Evolutionary conservation across 257 asterid species (phyloP).

Genomic region (Lithospermum erythrorhizon): DNA sequence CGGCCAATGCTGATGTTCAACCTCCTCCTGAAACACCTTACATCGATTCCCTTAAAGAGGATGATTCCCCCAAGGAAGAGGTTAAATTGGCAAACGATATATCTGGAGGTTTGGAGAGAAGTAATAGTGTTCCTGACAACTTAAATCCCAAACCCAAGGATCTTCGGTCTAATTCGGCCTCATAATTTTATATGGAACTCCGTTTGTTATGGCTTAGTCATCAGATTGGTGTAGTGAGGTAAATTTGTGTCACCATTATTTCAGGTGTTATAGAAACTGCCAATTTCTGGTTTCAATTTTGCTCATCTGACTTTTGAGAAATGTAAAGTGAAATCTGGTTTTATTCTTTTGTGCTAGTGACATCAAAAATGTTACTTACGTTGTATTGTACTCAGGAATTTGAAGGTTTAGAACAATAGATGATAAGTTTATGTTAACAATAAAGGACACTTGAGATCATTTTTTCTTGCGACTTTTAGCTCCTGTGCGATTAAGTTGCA

Average conservation of each 20-base stretch:
- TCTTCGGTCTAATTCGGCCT: conserved; percentile 28
- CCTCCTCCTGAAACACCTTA: conserved; percentile 13
- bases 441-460: background rate
- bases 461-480: background rate
- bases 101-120: conserved; percentile 22
- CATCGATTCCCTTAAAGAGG: background rate
- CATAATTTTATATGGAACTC: conserved; percentile 24
- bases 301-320: conserved; percentile 25
- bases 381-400: conserved; percentile 11
- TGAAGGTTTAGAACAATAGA: conserved; percentile 15
- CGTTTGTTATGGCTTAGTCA: conserved; percentile 22
- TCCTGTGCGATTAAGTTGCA: background rate
- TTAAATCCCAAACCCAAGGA: conserved; percentile 25
- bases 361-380: conserved; percentile 29
- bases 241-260: conserved; percentile 28
- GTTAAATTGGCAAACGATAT: conserved; percentile 18
- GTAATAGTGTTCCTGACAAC: conserved; percentile 20
- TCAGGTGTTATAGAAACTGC: conserved; percentile 34
- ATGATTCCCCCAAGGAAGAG: conserved; percentile 5
- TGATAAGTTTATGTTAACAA: conserved; percentile 5
- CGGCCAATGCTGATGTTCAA: conserved; percentile 15
- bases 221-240: conserved; percentile 60
- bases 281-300: conserved; percentile 29
- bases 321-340: conserved; percentile 29
- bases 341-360: conserved; percentile 13